A percentile compares a stretch with the other conserved stretches of the same genome.
Conservation (phyloP, 768 basidiomycete genomes). For the Russula sp. region DNA sequence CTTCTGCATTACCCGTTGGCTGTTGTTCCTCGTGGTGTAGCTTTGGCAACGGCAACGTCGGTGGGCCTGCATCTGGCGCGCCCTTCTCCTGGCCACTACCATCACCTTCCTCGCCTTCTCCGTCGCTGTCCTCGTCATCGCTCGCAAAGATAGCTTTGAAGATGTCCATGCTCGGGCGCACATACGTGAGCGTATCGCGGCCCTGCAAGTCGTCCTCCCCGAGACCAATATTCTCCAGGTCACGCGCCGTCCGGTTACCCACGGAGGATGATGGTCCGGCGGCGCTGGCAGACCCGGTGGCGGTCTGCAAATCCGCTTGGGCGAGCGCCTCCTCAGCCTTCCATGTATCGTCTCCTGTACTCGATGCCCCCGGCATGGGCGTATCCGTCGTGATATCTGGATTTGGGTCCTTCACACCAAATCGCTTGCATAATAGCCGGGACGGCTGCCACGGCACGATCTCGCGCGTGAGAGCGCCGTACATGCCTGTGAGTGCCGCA, state of each 20-base stretch:
- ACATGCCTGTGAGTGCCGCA: conserved; percentile 86
- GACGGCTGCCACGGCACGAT: conserved; percentile 70
- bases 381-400: conserved; percentile 39
- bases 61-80: not conserved
- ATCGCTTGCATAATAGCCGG: conserved; percentile 85
- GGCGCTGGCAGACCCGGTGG: not conserved
- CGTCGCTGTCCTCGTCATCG: conserved; percentile 81
- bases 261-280: not conserved
- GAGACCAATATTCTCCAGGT: conserved; percentile 76
- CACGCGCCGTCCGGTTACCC: conserved; percentile 29
- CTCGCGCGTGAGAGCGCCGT: conserved; percentile 79
- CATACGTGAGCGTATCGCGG: conserved; percentile 78
- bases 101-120: conserved; percentile 43
- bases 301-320: conserved; percentile 15
- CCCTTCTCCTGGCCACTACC: conserved; percentile 13
- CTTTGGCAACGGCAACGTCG: not conserved
- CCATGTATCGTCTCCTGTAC: not conserved
- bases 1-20: not conserved
- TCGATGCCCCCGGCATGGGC: conserved; percentile 17
- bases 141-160: conserved; percentile 99
- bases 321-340: conserved; percentile 21
- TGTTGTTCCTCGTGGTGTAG: not conserved
- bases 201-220: conserved; percentile 93
- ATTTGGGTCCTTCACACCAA: conserved; percentile 85
- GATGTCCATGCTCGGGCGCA: conserved; percentile 82